phyloP scores from a whole-genome alignment of 2,329 filamentous ascomycete genomes.

The Aspergillus pseudotamarii region DNA sequence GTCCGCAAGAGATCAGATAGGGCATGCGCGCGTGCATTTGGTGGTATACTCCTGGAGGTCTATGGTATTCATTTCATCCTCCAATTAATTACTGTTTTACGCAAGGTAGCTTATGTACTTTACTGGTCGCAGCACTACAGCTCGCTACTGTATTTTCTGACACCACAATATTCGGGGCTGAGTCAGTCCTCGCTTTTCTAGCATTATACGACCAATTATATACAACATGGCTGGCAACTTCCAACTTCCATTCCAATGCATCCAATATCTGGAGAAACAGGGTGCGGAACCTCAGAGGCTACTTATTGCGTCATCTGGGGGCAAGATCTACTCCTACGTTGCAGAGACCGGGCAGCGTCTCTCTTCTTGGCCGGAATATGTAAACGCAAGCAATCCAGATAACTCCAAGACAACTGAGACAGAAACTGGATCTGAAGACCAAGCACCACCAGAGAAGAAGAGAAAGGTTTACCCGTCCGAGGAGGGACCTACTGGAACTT shows the following conservation, averaged over 20 bases:
- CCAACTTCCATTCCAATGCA: conserved; percentile 65
- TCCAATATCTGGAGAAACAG: conserved; percentile 47
- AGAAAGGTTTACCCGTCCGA: conserved; percentile 42
- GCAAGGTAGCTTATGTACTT: background rate
- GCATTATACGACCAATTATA: background rate
- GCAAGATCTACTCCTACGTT: conserved; percentile 69
- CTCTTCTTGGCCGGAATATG: conserved; percentile 59
- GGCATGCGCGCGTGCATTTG: background rate
- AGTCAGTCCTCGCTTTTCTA: background rate
- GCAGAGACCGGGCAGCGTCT: conserved; percentile 60
- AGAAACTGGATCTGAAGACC: conserved; percentile 29
- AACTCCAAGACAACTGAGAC: conserved; percentile 21
- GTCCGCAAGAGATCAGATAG: background rate
- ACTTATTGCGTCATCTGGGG: conserved; percentile 74
- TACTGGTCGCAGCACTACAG: background rate
- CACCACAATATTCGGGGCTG: background rate
- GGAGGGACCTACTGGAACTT: conserved; percentile 20
- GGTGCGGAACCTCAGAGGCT: conserved; percentile 42
- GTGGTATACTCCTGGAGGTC: background rate
- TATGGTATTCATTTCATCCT: background rate
- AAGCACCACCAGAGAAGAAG: conserved; percentile 48
- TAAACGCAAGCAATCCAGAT: conserved; percentile 32
- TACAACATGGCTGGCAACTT: conserved; percentile 34
- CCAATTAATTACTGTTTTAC: background rate
- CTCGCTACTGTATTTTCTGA: conserved; percentile 10